Percentiles rank a stretch among this genome's conserved stretches.
These are phyloP conservation scores for Geotrichum fermentans DNA, from an alignment of 1,139 yeast species.

Conservation along the genomic window DNA sequence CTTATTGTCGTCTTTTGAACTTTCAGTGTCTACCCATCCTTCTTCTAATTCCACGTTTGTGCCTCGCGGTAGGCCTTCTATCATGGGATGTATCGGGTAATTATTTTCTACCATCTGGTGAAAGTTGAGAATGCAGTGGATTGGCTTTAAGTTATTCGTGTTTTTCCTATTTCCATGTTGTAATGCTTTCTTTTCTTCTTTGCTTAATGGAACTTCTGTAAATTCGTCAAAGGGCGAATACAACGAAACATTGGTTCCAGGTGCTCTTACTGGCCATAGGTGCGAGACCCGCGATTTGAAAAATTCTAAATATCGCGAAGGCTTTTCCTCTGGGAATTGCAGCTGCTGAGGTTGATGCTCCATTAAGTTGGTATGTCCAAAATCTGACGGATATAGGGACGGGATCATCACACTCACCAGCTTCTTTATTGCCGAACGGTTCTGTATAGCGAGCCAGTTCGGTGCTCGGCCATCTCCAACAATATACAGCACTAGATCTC, in stretches of 20 bases:
- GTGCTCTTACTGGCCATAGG: slow-evolving; percentile 47
- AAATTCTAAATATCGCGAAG: slow-evolving; percentile 38
- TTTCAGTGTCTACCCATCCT: slow-evolving; percentile 57
- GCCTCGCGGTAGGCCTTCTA: slow-evolving; percentile 27
- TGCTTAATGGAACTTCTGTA: slow-evolving; percentile 51
- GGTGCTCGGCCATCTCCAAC: slow-evolving; percentile 45
- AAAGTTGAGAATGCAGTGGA: slow-evolving; percentile 49
- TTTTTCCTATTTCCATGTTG: slow-evolving; percentile 21
- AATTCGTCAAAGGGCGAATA: slow-evolving; percentile 45
- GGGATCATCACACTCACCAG: slow-evolving; percentile 63
- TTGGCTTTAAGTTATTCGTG: slow-evolving; percentile 38
- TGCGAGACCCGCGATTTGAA: slow-evolving; percentile 42
- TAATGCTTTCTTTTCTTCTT: slow-evolving; percentile 44
- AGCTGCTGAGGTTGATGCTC: slow-evolving; percentile 23
- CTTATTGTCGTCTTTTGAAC: slow-evolving; percentile 28
- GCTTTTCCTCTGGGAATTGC: slow-evolving; percentile 23
- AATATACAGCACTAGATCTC: slow-evolving; percentile 50
- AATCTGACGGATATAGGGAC: slow-evolving; percentile 52
- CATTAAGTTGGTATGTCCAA: slow-evolving; percentile 30
- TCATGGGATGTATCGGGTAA: slow-evolving; percentile 57
- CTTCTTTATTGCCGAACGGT: slow-evolving; percentile 38
- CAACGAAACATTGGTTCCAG: slow-evolving; percentile 59
- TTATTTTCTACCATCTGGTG: slow-evolving; percentile 46
- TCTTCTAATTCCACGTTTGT: slow-evolving; percentile 23
- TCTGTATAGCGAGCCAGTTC: slow-evolving; percentile 41